Percentiles rank a stretch among this genome's conserved stretches.
Evolutionary conservation across 2,329 filamentous ascomycete species (phyloP).

Genomic region (Truncatella angustata): DNA sequence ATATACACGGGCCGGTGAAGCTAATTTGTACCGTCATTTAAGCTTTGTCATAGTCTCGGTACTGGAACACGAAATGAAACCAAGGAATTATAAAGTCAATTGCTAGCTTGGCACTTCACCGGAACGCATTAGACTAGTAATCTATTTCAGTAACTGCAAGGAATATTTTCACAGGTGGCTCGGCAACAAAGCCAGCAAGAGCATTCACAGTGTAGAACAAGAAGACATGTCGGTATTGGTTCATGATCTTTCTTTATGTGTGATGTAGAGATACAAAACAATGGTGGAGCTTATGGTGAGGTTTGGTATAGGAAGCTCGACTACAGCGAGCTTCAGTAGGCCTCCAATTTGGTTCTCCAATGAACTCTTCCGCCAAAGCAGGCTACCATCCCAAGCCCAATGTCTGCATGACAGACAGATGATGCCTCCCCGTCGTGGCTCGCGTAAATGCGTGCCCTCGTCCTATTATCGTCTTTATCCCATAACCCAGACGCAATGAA

Average conservation of each 20-base stretch:
- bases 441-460: not conserved
- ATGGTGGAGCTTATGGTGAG: not conserved
- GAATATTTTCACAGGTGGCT: too few species aligned
- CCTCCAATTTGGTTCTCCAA: not conserved
- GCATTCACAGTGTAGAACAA: not conserved
- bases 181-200: too few species aligned
- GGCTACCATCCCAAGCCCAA: not conserved
- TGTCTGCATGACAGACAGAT: not conserved
- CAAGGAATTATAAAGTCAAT: too few species aligned
- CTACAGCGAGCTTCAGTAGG: not conserved
- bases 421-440: not conserved
- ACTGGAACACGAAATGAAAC: too few species aligned
- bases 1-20: too few species aligned
- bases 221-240: not conserved
- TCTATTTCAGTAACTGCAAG: too few species aligned
- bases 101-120: too few species aligned
- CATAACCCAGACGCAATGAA: not conserved
- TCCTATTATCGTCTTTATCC: not conserved
- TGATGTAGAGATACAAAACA: constrained; percentile 6
- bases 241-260: constrained; percentile 9
- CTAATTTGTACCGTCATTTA: too few species aligned
- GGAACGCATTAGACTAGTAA: too few species aligned
- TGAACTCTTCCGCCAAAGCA: not conserved
- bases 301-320: not conserved
- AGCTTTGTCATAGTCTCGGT: too few species aligned